Percentiles rank a stretch among this genome's conserved stretches.
Evolutionary conservation across 2,329 filamentous ascomycete genomes (phyloP).

Genomic region (Ophiostoma tasmaniense): DNA sequence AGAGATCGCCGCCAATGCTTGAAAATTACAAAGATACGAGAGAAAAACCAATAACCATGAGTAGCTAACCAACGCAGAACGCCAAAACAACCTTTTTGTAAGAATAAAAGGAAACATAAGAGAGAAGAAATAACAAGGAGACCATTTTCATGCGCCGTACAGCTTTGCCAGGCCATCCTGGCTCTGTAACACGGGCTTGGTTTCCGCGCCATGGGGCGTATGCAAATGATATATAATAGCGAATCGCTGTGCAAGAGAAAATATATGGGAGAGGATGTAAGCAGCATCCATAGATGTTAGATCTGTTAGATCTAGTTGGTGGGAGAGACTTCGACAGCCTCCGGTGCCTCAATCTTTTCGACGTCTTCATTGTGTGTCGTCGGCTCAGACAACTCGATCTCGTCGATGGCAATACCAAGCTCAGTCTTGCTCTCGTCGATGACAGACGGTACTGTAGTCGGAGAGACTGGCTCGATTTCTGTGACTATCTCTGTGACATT

Average conservation of each 20-base stretch:
- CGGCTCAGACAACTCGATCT: not conserved
- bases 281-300: not conserved
- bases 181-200: not conserved
- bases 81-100: not conserved
- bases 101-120: not conserved
- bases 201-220: not conserved
- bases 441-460: not conserved
- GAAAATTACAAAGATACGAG: not conserved
- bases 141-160: not conserved
- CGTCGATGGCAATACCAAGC: not conserved
- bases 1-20: not conserved
- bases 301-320: not conserved
- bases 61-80: not conserved
- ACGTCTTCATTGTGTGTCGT: not conserved
- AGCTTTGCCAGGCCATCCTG: slow-evolving; percentile 6
- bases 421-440: not conserved
- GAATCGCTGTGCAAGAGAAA: not conserved
- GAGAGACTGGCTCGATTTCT: not conserved
- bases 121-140: not conserved
- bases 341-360: not conserved
- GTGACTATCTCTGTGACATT: not conserved
- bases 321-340: not conserved
- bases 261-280: not conserved
- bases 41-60: not conserved
- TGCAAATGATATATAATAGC: slow-evolving; percentile 2